Conservation (phyloP, 371 early-diverging fungal genomes). For the Dichotomocladium elegans region DNA sequence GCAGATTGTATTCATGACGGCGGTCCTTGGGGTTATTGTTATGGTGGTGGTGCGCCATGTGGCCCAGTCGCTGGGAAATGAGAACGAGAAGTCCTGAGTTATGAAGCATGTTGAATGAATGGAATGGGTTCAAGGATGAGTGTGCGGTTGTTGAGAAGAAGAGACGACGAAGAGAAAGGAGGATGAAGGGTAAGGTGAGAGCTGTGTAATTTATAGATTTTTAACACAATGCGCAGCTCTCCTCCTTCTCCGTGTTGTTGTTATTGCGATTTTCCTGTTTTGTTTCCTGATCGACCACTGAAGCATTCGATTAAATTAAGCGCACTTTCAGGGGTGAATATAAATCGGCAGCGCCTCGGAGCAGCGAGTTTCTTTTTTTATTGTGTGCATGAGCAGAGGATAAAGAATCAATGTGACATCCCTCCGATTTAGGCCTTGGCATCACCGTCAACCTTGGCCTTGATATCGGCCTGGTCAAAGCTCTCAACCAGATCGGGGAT, state of each 20-base stretch:
- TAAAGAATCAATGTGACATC: background rate
- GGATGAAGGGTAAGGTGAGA: background rate
- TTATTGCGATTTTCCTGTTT: too few relatives aligned
- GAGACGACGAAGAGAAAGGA: background rate
- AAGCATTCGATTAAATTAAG: too few relatives aligned
- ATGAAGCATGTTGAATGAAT: constrained; percentile 8
- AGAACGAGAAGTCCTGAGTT: constrained; percentile 2
- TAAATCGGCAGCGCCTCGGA: too few relatives aligned
- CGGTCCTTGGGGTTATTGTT: background rate
- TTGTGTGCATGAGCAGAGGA: background rate
- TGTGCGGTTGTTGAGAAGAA: background rate
- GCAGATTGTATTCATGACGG: background rate
- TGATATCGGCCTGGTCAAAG: constrained; percentile 52
- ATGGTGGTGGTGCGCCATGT: background rate
- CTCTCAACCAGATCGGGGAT: constrained; percentile 75
- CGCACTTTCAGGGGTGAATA: too few relatives aligned
- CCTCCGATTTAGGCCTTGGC: constrained; percentile 6
- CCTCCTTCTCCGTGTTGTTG: too few relatives aligned
- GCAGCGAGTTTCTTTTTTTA: too few relatives aligned
- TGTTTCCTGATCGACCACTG: too few relatives aligned
- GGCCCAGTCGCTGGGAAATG: constrained; percentile 3
- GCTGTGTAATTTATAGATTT: too few relatives aligned
- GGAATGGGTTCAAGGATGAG: background rate
- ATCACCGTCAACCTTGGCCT: constrained; percentile 18
- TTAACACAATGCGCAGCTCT: too few relatives aligned